phyloP scores from a whole-genome alignment of 805 yeast species.

The Teunomyces atbi region DNA sequence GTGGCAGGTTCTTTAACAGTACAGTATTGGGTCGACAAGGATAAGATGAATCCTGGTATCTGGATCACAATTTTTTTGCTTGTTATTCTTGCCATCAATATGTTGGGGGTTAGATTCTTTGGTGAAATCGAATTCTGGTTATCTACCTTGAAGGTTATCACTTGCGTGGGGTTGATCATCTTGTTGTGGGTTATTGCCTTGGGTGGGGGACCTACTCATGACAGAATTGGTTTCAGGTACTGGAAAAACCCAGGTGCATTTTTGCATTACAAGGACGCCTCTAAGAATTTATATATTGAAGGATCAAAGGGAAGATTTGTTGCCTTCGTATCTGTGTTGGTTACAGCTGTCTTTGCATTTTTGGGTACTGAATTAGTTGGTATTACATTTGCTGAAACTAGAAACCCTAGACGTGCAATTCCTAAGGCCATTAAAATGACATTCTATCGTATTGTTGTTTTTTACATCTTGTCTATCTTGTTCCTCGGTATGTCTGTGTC shows the following conservation, averaged over 20 bases:
- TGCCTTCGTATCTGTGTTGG: constrained; percentile 60
- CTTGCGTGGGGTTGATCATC: constrained; percentile 65
- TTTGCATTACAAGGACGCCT: constrained; percentile 43
- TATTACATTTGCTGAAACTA: constrained; percentile 71
- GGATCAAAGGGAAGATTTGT: constrained; percentile 57
- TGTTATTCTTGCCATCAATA: constrained; percentile 39
- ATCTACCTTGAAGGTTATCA: constrained; percentile 60
- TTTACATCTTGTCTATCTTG: constrained; percentile 60
- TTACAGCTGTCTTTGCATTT: constrained; percentile 66
- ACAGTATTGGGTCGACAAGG: constrained; percentile 51
- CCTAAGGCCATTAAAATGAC: constrained; percentile 72
- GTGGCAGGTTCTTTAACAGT: constrained; percentile 59
- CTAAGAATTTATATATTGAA: constrained; percentile 31
- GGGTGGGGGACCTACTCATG: constrained; percentile 79
- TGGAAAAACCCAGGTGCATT: constrained; percentile 72
- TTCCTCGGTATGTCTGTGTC: constrained; percentile 70
- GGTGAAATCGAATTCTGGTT: constrained; percentile 50
- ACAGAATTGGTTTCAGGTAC: constrained; percentile 69
- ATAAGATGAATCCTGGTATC: constrained; percentile 53
- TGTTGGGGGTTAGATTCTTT: constrained; percentile 47
- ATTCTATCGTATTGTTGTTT: constrained; percentile 61
- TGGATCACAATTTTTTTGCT: constrained; percentile 52
- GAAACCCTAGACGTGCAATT: constrained; percentile 61
- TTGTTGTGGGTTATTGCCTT: constrained; percentile 61
- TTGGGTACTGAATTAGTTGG: constrained; percentile 71